Conservation (phyloP, 371 early-diverging fungal species). For the Apophysomyces elegans region DNA sequence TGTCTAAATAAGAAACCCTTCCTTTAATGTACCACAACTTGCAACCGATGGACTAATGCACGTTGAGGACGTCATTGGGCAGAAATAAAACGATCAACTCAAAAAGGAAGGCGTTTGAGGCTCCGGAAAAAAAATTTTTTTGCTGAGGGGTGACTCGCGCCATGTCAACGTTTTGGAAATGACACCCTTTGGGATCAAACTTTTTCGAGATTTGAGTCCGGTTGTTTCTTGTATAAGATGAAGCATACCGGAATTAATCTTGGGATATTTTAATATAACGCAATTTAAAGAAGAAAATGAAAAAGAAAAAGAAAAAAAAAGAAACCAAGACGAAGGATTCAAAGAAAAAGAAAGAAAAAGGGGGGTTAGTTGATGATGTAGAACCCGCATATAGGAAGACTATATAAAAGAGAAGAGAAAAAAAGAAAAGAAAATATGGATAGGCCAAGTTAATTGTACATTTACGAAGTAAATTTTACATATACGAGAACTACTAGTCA, state of each 20-base stretch:
- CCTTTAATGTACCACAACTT: not conserved
- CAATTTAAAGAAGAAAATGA: not conserved
- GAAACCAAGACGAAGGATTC: not conserved
- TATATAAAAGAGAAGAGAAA: not conserved
- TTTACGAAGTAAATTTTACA: conserved; percentile 2
- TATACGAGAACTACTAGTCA: conserved; percentile 6
- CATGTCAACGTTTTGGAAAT: not conserved
- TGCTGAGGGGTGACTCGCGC: conserved; percentile 1
- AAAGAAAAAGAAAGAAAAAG: too few relatives aligned
- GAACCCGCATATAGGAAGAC: not conserved
- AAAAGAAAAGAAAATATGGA: not conserved
- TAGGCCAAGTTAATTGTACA: not conserved
- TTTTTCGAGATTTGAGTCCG: conserved; percentile 5
- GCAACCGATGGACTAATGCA: not conserved
- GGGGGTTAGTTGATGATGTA: too few relatives aligned
- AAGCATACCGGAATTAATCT: conserved; percentile 2
- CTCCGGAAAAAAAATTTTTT: conserved; percentile 4
- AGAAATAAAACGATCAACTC: not conserved
- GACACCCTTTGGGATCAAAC: conserved; percentile 4
- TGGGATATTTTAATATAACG: not conserved
- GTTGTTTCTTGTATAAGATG: conserved; percentile 4
- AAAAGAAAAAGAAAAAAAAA: not conserved
- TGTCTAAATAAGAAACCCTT: not conserved
- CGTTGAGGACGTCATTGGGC: not conserved
- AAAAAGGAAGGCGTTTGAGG: conserved; percentile 3